Percentiles rank a stretch among this genome's conserved stretches.
These are phyloP conservation scores for Coniochaeta pulveracea DNA, from an alignment of 2,329 filamentous ascomycete species.

Conservation along the genomic window DNA sequence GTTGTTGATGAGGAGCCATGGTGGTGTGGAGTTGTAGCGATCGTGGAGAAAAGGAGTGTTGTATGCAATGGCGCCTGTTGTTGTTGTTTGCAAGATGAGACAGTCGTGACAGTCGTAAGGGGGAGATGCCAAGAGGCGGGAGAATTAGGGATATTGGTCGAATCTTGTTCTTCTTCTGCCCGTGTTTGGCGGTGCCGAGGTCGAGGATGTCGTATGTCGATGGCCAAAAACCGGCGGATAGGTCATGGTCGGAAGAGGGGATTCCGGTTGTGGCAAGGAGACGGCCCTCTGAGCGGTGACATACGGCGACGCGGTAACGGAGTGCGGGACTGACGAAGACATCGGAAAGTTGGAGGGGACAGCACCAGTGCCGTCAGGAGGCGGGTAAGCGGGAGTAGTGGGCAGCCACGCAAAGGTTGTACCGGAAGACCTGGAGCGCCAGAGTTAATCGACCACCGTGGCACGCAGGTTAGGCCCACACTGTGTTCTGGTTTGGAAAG, in stretches of 20 bases:
- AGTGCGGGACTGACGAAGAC: conserved; percentile 22
- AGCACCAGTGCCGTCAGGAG: conserved; percentile 27
- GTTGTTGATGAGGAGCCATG: conserved; percentile 4
- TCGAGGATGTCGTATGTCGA: conserved; percentile 24
- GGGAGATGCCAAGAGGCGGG: no score
- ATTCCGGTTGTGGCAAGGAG: conserved; percentile 33
- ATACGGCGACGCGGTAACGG: conserved; percentile 32
- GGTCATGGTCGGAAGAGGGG: conserved; percentile 24
- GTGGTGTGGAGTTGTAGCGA: conserved; percentile 6
- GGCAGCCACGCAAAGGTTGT: conserved; percentile 24
- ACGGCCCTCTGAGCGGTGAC: conserved; percentile 29
- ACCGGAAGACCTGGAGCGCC: conserved; percentile 35
- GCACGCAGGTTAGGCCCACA: conserved; percentile 43
- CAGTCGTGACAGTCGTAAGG: no score
- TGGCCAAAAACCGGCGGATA: conserved; percentile 17
- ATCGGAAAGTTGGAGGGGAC: conserved; percentile 16
- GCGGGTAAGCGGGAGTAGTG: conserved; percentile 31
- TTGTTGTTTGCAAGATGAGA: conserved; percentile 9
- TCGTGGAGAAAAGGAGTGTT: conserved; percentile 18
- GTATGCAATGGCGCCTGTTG: conserved; percentile 23
- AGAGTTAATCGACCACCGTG: conserved; percentile 40
- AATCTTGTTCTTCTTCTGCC: no score
- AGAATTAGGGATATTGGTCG: no score
- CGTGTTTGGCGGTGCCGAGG: conserved; percentile 20
- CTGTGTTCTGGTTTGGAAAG: conserved; percentile 49